These are phyloP conservation scores for Rosa chinensis DNA, from an alignment of 306 rosid species.

Conservation along the genomic window DNA sequence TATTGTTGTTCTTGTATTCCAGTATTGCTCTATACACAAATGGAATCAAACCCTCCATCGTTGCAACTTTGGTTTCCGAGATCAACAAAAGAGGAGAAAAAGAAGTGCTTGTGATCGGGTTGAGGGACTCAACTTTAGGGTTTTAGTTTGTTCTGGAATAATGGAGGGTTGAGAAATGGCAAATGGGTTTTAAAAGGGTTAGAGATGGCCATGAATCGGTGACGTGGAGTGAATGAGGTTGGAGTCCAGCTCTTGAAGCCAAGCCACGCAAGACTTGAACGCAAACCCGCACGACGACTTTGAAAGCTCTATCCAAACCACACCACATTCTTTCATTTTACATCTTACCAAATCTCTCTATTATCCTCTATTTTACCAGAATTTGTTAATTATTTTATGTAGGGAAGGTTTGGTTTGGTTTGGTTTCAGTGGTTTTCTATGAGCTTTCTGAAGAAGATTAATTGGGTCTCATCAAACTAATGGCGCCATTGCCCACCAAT, in stretches of 20 bases:
- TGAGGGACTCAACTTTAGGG: neutral
- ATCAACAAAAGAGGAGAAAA: neutral
- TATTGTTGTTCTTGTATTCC: constrained; percentile 59
- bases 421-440: neutral
- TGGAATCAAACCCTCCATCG: constrained; percentile 96
- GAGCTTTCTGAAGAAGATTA: constrained; percentile 1
- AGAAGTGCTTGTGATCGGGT: neutral
- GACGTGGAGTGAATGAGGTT: constrained; percentile 56
- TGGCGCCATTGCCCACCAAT: constrained; percentile 4
- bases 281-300: constrained; percentile 45
- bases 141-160: constrained; percentile 29
- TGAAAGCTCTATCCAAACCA: constrained; percentile 60
- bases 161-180: constrained; percentile 23
- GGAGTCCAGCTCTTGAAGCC: constrained; percentile 64
- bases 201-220: constrained; percentile 12
- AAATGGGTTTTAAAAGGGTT: constrained; percentile 27
- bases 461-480: neutral
- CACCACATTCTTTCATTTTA: neutral
- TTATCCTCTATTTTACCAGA: constrained; percentile 20
- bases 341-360: constrained; percentile 38
- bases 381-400: neutral
- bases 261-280: constrained; percentile 52
- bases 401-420: neutral
- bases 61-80: neutral
- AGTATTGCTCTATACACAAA: constrained; percentile 72